Conservation (phyloP, 176 grass and related monocot species). For the bread wheat (Triticum aestivum) region DNA sequence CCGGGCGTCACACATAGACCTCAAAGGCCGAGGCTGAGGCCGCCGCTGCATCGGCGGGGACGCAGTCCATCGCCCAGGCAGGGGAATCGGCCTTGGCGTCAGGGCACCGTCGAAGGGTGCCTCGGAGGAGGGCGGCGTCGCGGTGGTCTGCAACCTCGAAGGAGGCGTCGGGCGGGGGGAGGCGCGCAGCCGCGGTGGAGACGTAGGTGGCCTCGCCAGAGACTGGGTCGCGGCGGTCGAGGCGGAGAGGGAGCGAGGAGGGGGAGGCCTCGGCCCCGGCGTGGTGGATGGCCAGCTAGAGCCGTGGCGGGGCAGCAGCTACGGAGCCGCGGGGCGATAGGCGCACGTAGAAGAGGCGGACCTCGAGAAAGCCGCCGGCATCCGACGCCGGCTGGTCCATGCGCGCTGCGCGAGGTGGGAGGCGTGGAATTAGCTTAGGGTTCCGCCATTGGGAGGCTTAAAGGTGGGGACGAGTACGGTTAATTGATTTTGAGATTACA, state of each 20-base stretch:
- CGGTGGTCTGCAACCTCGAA: slow-evolving; percentile 76
- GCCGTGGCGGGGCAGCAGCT: slow-evolving; percentile 19
- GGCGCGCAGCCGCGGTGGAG: slow-evolving; percentile 44
- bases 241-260: slow-evolving; percentile 52
- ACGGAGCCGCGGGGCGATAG: slow-evolving; percentile 38
- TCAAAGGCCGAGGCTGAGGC: slow-evolving; percentile 56
- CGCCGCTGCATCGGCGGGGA: slow-evolving; percentile 45
- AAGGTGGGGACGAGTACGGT: background rate
- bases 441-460: slow-evolving; percentile 29
- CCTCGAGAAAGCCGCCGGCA: slow-evolving; percentile 50
- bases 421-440: slow-evolving; percentile 16
- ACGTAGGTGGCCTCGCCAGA: slow-evolving; percentile 79
- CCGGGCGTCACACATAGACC: slow-evolving; percentile 33
- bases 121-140: slow-evolving; percentile 60
- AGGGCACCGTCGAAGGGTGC: slow-evolving; percentile 40
- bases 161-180: slow-evolving; percentile 45
- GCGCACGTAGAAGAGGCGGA: slow-evolving; percentile 89
- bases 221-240: slow-evolving; percentile 55
- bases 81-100: slow-evolving; percentile 26
- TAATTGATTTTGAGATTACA: background rate
- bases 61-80: slow-evolving; percentile 76
- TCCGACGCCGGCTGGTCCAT: slow-evolving; percentile 33
- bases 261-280: background rate
- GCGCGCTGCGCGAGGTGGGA: background rate
- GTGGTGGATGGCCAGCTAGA: slow-evolving; percentile 57